Evolutionary conservation across 331 rosid genomes (phyloP), one percentile per base, ranked within the genome.

Genomic region (Ulmus americana): DNA sequence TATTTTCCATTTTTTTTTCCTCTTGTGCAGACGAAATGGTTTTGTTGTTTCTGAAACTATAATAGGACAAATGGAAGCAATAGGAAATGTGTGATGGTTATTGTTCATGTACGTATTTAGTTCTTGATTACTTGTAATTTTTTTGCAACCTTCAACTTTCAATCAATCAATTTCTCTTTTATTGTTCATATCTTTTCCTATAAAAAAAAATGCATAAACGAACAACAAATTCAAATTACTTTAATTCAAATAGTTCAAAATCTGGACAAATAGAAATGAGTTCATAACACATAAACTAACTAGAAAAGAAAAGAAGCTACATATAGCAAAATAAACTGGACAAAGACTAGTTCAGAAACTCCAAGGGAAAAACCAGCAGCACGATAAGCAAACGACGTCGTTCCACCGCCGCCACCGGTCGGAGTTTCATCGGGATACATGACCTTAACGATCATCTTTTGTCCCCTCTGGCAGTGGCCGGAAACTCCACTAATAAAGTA

Each of bases 401-500:
- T 6, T 38, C 16, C 60, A 0, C 65, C 58, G 0, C 65, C 64
- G 8, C 55, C 60, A 44, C 41, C 45, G 0, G 72, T 47, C 38
- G 61, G 58, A 61, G 83, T n/a, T 0, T 75, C 83, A 0, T 74
- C 92, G 0, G 41, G 45, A 3, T 63, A 6, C 76, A 84, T 77
- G 5, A 84, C 97, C 62, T 82, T 91, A 0, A 86, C 69, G 54
- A 78, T 80, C 84, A 91, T 76, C 72, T 62, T 82, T 74, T 84
- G 95, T 3, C 88, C 96, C 68, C 55, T 78, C 40, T 72, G 61
- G 40, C 89, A 91, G 70, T 86, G 91, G 11, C 90, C 88, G 6
- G 85, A 58, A 0, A 81, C 88, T 8, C 96, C 96, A 40, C 97
- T 88, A 8, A 88, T 86, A 87, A 86, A 91, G 82, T 81, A 88